Evolutionary conservation across 1,284 basidiomycete genomes (phyloP), one percentile per base, ranked within the genome.

Genomic region (Cystobasidiaceae sp.): DNA sequence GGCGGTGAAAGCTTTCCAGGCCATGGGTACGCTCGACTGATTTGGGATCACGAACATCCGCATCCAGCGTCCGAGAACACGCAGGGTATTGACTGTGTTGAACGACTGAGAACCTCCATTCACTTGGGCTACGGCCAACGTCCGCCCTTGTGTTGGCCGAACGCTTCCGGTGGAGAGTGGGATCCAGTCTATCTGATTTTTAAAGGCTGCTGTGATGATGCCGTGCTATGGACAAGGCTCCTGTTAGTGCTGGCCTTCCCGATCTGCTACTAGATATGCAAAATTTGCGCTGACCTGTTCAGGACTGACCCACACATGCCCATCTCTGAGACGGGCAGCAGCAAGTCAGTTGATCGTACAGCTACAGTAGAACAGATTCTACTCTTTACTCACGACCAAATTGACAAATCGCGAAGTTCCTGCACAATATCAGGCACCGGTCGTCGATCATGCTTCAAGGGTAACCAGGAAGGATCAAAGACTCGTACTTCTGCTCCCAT

Each of bases 181-280:
- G 45, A 78, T 78, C 75, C 75, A 77, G 52, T 77, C 76, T 54
- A 77, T 76, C 65, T 77, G 77, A 27, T 74, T 78, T 71, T 79
- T 78, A 52, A 79, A 69, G 8, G 78, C 75, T 3, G 74, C 78
- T 2, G 78, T 78, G 21, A 79, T 72, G 3, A 73, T 74, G 1
- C 77, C 74, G 43, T 75, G 72, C 52, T 67, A 34, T 5, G 33
- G n/a, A 8, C 25, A 17, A 39, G 28, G 32, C 27, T n/a, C 11
- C 11, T 13, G 15, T 9, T 21, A 46, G 8, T 46, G 8, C 44
- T 8, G 11, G 15, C 21, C 11, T 11, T 21, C 17, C 8, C 9
- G 11, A 46, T 46, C 11, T n/a, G n/a, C n/a, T n/a, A n/a, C n/a
- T n/a, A n/a, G n/a, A n/a, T n/a, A n/a, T n/a, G n/a, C n/a, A n/a